A percentile compares a stretch with the other conserved stretches of the same genome.
These are phyloP conservation scores for Bipolaris victoriae DNA, from an alignment of 2,329 filamentous ascomycete species.

Conservation along the genomic window DNA sequence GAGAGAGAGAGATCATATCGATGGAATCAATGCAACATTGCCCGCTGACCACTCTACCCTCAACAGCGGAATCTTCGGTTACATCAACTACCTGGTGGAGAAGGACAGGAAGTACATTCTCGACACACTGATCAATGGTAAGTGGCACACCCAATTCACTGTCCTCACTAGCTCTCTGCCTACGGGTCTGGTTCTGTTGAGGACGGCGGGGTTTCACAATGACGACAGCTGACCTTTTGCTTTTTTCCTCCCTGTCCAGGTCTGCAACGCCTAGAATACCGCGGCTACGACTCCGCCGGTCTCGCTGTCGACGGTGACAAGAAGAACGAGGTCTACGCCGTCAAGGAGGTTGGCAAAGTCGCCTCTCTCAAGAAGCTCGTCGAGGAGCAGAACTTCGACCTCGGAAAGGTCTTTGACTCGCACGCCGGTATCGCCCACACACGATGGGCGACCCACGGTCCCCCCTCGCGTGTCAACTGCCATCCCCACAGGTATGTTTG, in stretches of 20 bases:
- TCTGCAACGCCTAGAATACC: slow-evolving; percentile 94
- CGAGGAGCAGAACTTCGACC: slow-evolving; percentile 79
- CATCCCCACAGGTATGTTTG: slow-evolving; percentile 89
- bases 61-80: slow-evolving; percentile 89
- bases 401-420: slow-evolving; percentile 93
- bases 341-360: slow-evolving; percentile 99
- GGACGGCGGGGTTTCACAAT: slow-evolving; percentile 9
- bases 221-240: slow-evolving; percentile 32
- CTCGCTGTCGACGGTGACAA: slow-evolving; percentile 96
- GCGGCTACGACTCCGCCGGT: slow-evolving; percentile 97
- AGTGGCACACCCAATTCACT: slow-evolving; percentile 45
- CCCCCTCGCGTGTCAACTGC: slow-evolving; percentile 93
- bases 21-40: too few relatives aligned
- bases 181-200: not conserved
- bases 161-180: slow-evolving; percentile 1
- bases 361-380: slow-evolving; percentile 95
- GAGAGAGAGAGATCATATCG: too few relatives aligned
- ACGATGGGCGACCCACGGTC: slow-evolving; percentile 96
- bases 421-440: slow-evolving; percentile 99
- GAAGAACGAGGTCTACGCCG: slow-evolving; percentile 96
- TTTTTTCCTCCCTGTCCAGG: slow-evolving; percentile 59
- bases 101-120: slow-evolving; percentile 97
- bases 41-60: slow-evolving; percentile 22
- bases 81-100: slow-evolving; percentile 99
- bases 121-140: slow-evolving; percentile 94